Base-by-base conservation (phyloP, 768 basidiomycete genomes). In the Symmetrospora coprosmae region DNA sequence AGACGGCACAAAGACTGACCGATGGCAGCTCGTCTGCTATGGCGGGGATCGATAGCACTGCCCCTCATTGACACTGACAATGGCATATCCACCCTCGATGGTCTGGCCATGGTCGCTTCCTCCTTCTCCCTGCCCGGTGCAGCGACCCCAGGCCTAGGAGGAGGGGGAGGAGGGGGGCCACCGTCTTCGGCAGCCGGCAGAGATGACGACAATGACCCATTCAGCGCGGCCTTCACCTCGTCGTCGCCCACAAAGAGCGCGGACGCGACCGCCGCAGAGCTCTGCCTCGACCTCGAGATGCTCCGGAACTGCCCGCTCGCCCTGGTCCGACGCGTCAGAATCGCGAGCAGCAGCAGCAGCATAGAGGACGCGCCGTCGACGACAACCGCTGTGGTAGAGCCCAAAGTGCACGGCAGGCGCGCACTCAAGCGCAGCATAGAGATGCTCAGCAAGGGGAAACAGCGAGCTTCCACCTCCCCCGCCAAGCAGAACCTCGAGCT, bases 361-460 rank as follows among this genome's bases (percentile, higher is more conserved):
- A n/a, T n/a, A n/a, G n/a, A n/a, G n/a, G n/a, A n/a, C n/a, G n/a
- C n/a, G n/a, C n/a, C n/a, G n/a, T n/a, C n/a, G n/a, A n/a, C n/a
- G n/a, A n/a, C n/a, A n/a, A n/a, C n/a, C n/a, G n/a, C n/a, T n/a
- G n/a, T n/a, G n/a, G n/a, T n/a, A n/a, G n/a, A n/a, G n/a, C n/a
- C 8, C 27, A 58, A 58, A 21, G 27, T 43, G 2, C 55, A 46
- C 37, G 55, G 55, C 8, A 43, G 55, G 55, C 43, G 37, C 43
- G 55, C 55, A 4, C 55, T 58, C 41, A 58, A 58, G 41, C 25
- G 46, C 4, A 34, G 17, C 25, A 58, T 58, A 33, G 55, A 58
- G 31, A 58, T 58, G 55, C 55, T 58, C 23, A 23, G 55, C 19
- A 58, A 58, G 46, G 55, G 55, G 41, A 58, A 58, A 38, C n/a